Percentiles rank a stretch among this genome's conserved stretches.
These are phyloP conservation scores for Lentinula detonsa DNA, from an alignment of 768 basidiomycete genomes.

Conservation along the genomic window DNA sequence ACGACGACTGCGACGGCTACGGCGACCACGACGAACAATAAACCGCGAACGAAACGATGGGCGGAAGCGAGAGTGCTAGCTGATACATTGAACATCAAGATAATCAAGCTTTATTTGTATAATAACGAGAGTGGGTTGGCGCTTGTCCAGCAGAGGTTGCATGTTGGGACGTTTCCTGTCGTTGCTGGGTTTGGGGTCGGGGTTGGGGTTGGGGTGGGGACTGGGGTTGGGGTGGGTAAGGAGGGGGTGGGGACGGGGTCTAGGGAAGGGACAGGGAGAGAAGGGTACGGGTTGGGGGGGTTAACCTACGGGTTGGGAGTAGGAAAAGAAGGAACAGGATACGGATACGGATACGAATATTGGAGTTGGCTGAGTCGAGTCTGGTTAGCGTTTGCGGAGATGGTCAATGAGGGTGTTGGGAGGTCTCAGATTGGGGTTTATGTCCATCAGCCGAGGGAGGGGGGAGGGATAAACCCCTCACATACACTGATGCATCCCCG, in stretches of 20 bases:
- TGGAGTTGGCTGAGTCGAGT: conserved; percentile 96
- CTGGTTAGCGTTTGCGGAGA: conserved; percentile 64
- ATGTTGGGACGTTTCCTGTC: conserved; percentile 80
- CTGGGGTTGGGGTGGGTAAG: conserved; percentile 17
- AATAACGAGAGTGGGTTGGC: conserved; percentile 81
- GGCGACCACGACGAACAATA: too few relatives aligned
- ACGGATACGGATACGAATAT: conserved; percentile 58
- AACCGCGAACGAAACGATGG: conserved; percentile 64
- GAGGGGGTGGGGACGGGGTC: conserved; percentile 41
- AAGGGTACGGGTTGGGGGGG: too few relatives aligned
- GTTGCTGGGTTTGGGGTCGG: conserved; percentile 35
- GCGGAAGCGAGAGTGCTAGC: conserved; percentile 97
- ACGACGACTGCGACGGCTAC: too few relatives aligned
- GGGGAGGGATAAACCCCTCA: conserved; percentile 54
- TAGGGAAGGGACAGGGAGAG: too few relatives aligned
- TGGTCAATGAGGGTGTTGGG: conserved; percentile 72
- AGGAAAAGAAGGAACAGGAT: conserved; percentile 42
- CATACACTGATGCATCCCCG: conserved; percentile 87
- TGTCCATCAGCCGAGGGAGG: conserved; percentile 36
- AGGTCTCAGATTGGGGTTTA: conserved; percentile 39
- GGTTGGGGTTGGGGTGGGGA: too few relatives aligned
- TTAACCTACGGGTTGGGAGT: too few relatives aligned
- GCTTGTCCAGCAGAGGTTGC: conserved; percentile 76
- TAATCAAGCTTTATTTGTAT: conserved; percentile 88
- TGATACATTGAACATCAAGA: conserved; percentile 91